A percentile compares a stretch with the other conserved stretches of the same genome.
phyloP scores from a whole-genome alignment of 495 filamentous ascomycete species.

The Halenospora varia region DNA sequence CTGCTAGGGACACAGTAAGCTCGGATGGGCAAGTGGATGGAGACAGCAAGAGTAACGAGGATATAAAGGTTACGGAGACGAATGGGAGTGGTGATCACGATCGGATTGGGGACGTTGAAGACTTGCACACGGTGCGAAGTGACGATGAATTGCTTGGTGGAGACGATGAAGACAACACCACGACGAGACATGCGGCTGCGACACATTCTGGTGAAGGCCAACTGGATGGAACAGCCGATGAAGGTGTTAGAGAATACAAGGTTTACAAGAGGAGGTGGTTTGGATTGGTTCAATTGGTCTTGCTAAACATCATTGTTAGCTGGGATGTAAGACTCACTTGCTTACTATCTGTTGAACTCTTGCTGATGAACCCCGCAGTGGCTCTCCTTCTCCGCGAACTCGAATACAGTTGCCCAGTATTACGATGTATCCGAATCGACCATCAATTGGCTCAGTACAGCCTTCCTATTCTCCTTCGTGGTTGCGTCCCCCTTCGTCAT shows the following conservation, averaged over 20 bases:
- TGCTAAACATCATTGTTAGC: constrained; percentile 89
- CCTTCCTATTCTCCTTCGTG: constrained; percentile 80
- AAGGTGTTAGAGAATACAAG: constrained; percentile 44
- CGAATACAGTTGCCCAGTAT: constrained; percentile 68
- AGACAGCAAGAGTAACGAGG: constrained; percentile 9
- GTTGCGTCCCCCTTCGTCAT: constrained; percentile 69
- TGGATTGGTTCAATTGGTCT: constrained; percentile 74
- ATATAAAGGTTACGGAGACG: constrained; percentile 16
- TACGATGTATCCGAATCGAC: constrained; percentile 69
- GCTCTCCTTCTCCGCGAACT: constrained; percentile 89
- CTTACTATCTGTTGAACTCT: not conserved
- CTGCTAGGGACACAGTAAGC: constrained; percentile 1
- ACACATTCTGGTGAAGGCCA: not conserved
- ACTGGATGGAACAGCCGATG: not conserved
- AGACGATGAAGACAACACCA: not conserved
- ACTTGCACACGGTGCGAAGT: constrained; percentile 15
- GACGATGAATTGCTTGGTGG: constrained; percentile 21
- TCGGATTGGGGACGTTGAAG: constrained; percentile 16
- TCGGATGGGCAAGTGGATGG: not conserved
- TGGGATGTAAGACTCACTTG: constrained; percentile 73
- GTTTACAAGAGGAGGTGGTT: constrained; percentile 91
- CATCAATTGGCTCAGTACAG: constrained; percentile 91
- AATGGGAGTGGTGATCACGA: constrained; percentile 10
- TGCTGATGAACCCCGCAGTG: constrained; percentile 48
- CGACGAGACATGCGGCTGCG: not conserved